phyloP scores from a whole-genome alignment of 768 basidiomycete genomes.

The Daedalea quercina region DNA sequence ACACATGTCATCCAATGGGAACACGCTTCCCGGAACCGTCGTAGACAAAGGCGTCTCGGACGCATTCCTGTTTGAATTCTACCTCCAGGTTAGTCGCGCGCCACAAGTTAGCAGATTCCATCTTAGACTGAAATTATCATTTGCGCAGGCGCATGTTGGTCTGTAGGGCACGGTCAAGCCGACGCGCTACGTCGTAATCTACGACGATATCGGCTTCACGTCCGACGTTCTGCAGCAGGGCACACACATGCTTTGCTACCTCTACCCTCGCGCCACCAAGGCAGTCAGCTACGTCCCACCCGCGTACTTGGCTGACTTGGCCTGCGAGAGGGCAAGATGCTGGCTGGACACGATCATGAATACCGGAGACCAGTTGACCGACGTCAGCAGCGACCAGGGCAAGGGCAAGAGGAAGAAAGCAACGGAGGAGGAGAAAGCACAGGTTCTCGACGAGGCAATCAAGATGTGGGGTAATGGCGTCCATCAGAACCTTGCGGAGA shows the following conservation, averaged over 20 bases:
- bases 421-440: constrained; percentile 22
- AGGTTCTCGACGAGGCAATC: constrained; percentile 35
- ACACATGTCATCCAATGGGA: constrained; percentile 36
- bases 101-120: neutral
- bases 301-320: constrained; percentile 75
- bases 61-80: constrained; percentile 50
- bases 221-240: constrained; percentile 70
- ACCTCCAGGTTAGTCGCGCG: constrained; percentile 31
- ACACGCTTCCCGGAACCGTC: constrained; percentile 46
- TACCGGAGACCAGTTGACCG: constrained; percentile 16
- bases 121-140: neutral
- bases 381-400: constrained; percentile 18
- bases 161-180: constrained; percentile 62
- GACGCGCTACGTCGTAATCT: constrained; percentile 73
- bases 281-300: constrained; percentile 74
- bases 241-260: constrained; percentile 57
- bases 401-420: constrained; percentile 19
- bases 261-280: constrained; percentile 76
- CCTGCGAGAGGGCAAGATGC: constrained; percentile 69
- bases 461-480: constrained; percentile 30
- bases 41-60: constrained; percentile 50
- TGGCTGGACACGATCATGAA: constrained; percentile 68
- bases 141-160: constrained; percentile 54
- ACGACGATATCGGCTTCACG: constrained; percentile 61
- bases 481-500: constrained; percentile 48